phyloP scores from a whole-genome alignment of 768 basidiomycete species.

The Boletus sp. region DNA sequence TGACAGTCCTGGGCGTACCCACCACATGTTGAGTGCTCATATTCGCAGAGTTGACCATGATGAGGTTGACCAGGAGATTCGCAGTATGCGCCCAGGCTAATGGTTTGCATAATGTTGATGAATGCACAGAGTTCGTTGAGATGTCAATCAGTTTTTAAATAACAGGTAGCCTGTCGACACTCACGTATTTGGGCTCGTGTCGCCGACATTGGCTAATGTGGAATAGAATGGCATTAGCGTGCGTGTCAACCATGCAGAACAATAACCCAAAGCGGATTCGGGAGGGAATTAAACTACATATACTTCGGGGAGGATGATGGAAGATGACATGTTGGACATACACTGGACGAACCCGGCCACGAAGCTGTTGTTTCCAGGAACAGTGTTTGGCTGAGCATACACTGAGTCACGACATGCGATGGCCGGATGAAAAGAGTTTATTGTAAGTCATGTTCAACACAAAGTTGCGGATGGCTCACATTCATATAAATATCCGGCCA shows the following conservation, averaged over 20 bases:
- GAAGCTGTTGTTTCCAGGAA: constrained; percentile 70
- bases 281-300: background rate
- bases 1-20: constrained; percentile 65
- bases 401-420: constrained; percentile 39
- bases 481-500: constrained; percentile 81
- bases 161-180: constrained; percentile 22
- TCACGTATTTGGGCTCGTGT: constrained; percentile 78
- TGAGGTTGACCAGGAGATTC: constrained; percentile 69
- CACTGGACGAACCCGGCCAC: constrained; percentile 77
- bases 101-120: background rate
- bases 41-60: constrained; percentile 69
- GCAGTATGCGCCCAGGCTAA: constrained; percentile 69
- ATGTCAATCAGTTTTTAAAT: background rate
- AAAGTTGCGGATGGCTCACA: constrained; percentile 36
- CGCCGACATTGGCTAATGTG: constrained; percentile 69
- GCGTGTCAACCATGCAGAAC: background rate
- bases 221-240: background rate
- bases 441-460: background rate
- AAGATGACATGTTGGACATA: constrained; percentile 31
- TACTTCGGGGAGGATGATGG: background rate
- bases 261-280: background rate
- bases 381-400: constrained; percentile 56
- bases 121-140: constrained; percentile 1
- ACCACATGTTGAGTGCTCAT: constrained; percentile 73
- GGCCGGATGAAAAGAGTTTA: background rate